These are phyloP conservation scores for Salvia miltiorrhiza DNA, from an alignment of 257 asterid species.

Conservation along the genomic window DNA sequence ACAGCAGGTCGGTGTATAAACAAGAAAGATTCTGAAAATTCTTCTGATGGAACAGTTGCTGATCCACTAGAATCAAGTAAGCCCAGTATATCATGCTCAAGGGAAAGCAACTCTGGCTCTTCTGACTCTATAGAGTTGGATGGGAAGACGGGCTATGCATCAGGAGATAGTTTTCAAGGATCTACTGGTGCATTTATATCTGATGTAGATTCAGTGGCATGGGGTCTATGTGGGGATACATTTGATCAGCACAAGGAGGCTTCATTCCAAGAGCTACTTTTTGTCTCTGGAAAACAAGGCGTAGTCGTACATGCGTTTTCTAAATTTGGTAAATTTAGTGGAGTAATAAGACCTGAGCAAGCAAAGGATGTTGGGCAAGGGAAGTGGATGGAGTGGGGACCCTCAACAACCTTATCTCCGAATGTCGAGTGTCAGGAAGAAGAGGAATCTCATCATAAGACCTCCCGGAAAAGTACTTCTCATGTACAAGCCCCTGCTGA, in stretches of 20 bases:
- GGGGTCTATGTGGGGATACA: slow-evolving; percentile 66
- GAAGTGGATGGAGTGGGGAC: slow-evolving; percentile 89
- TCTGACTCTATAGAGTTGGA: slow-evolving; percentile 35
- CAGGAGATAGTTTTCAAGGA: slow-evolving; percentile 30
- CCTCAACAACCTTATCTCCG: slow-evolving; percentile 36
- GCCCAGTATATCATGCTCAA: slow-evolving; percentile 32
- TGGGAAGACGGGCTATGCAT: slow-evolving; percentile 25
- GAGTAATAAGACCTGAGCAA: slow-evolving; percentile 31
- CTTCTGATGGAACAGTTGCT: slow-evolving; percentile 22
- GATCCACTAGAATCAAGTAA: slow-evolving; percentile 29
- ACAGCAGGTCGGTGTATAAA: slow-evolving; percentile 40
- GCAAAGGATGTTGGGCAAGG: slow-evolving; percentile 56
- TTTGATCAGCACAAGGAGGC: slow-evolving; percentile 53
- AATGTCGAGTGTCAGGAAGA: slow-evolving; percentile 27
- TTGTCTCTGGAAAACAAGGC: slow-evolving; percentile 72
- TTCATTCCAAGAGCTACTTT: slow-evolving; percentile 67
- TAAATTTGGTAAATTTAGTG: slow-evolving; percentile 32
- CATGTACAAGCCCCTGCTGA: slow-evolving; percentile 29
- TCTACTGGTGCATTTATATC: slow-evolving; percentile 48
- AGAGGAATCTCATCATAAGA: slow-evolving; percentile 20
- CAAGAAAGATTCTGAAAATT: slow-evolving; percentile 36
- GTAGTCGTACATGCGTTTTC: slow-evolving; percentile 80
- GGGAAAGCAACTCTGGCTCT: slow-evolving; percentile 36
- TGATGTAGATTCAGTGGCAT: slow-evolving; percentile 75
- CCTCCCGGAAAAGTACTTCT: slow-evolving; percentile 22